These are phyloP conservation scores for Centrapalus pauciflorus DNA, from an alignment of 129 eudicot genomes.

Conservation along the genomic window DNA sequence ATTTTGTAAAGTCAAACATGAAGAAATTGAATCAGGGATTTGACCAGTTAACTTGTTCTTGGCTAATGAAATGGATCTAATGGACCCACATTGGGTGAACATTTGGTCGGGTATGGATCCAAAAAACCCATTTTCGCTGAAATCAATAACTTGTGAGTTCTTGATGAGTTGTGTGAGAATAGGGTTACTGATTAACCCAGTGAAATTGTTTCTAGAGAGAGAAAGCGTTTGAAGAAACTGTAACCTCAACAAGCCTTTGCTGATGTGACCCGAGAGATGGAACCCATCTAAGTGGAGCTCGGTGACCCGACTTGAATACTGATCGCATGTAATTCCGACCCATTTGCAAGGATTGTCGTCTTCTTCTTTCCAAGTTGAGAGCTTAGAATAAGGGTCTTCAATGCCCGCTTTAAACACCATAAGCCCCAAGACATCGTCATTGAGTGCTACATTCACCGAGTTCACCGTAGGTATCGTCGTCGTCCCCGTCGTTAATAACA, in stretches of 20 bases:
- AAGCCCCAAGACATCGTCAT: slow-evolving; percentile 88
- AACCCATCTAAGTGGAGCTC: slow-evolving; percentile 54
- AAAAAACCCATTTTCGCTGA: slow-evolving; percentile 49
- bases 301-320: slow-evolving; percentile 57
- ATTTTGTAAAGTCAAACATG: slow-evolving; percentile 52
- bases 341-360: slow-evolving; percentile 72
- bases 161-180: slow-evolving; percentile 44
- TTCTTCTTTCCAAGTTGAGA: slow-evolving; percentile 84
- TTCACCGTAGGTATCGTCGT: not conserved
- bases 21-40: slow-evolving; percentile 53
- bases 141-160: slow-evolving; percentile 43
- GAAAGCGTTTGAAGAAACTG: slow-evolving; percentile 57
- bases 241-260: slow-evolving; percentile 60
- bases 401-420: slow-evolving; percentile 77
- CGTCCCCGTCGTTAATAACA: not conserved
- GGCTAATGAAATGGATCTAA: slow-evolving; percentile 50
- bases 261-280: slow-evolving; percentile 69
- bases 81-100: slow-evolving; percentile 68
- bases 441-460: slow-evolving; percentile 50
- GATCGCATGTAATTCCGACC: slow-evolving; percentile 74
- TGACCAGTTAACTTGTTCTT: slow-evolving; percentile 59
- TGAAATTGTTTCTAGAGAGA: slow-evolving; percentile 64
- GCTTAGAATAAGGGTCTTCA: slow-evolving; percentile 55
- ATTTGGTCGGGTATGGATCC: slow-evolving; percentile 58
- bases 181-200: slow-evolving; percentile 56